These are phyloP conservation scores for Pseudonitzschia pungens DNA, from an alignment of 108 stramenopile species.

Conservation along the genomic window DNA sequence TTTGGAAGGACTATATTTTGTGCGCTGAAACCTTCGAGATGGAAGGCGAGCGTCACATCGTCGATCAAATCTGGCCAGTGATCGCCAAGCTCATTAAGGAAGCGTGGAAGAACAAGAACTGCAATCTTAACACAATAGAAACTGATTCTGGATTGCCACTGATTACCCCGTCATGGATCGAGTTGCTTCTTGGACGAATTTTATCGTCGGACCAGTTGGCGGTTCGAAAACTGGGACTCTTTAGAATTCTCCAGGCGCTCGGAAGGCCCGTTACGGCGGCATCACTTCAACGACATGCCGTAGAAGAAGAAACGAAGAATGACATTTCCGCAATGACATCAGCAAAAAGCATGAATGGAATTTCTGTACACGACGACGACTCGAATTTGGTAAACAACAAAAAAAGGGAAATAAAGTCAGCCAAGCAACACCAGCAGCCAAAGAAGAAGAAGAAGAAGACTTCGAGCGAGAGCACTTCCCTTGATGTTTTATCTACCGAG, in stretches of 20 bases:
- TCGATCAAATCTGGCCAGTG: slow-evolving; percentile 82
- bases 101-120: slow-evolving; percentile 1
- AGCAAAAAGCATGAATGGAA: not conserved
- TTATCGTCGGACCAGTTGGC: slow-evolving; percentile 64
- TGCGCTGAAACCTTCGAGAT: slow-evolving; percentile 82
- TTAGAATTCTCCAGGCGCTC: slow-evolving; percentile 60
- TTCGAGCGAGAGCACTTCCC: slow-evolving; percentile 14
- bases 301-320: not conserved
- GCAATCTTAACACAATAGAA: not conserved
- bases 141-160: not conserved
- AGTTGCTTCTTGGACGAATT: slow-evolving; percentile 55
- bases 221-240: slow-evolving; percentile 72
- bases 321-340: not conserved
- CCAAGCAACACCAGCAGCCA: slow-evolving; percentile 5
- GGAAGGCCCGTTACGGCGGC: slow-evolving; percentile 29
- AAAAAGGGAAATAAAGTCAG: slow-evolving; percentile 10
- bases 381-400: not conserved
- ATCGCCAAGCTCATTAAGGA: slow-evolving; percentile 47
- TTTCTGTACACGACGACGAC: not conserved
- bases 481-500: slow-evolving; percentile 15
- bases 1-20: slow-evolving; percentile 73
- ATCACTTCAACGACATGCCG: slow-evolving; percentile 4
- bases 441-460: slow-evolving; percentile 16
- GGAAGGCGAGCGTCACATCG: slow-evolving; percentile 80
- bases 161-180: slow-evolving; percentile 61